These are phyloP conservation scores for Kwoniella sp. DNA, from an alignment of 768 basidiomycete species.

Conservation along the genomic window DNA sequence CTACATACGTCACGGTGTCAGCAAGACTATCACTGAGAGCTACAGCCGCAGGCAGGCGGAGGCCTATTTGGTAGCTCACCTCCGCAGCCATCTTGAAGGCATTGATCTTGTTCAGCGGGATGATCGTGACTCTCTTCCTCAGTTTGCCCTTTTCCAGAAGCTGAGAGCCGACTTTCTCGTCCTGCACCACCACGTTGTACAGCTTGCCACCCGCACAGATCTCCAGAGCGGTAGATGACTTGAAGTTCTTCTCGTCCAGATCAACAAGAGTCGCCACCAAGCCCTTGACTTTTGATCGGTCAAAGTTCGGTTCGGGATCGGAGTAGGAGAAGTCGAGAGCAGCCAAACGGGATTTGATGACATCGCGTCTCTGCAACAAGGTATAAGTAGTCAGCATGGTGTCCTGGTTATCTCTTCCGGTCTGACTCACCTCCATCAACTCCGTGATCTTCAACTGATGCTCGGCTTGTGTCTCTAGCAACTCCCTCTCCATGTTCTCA, in stretches of 20 bases:
- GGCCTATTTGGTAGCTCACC: conserved; percentile 52
- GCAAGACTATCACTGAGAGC: not conserved
- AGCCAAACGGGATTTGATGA: conserved; percentile 67
- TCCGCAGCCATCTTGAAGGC: conserved; percentile 63
- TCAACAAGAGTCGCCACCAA: conserved; percentile 85
- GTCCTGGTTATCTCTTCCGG: too few relatives aligned
- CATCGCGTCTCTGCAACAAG: conserved; percentile 48
- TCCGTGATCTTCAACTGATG: conserved; percentile 64
- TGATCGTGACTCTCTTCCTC: conserved; percentile 86
- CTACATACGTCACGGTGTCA: conserved; percentile 59
- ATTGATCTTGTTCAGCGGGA: conserved; percentile 89
- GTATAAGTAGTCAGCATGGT: not conserved
- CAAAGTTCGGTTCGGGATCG: conserved; percentile 75
- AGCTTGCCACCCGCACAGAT: conserved; percentile 85
- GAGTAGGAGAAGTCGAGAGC: conserved; percentile 81
- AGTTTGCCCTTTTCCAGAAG: conserved; percentile 76
- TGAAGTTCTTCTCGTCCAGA: conserved; percentile 69
- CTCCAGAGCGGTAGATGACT: conserved; percentile 87
- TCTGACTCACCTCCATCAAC: conserved; percentile 65
- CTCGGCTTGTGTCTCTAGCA: conserved; percentile 61
- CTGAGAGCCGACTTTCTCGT: conserved; percentile 83
- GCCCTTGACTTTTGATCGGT: conserved; percentile 84
- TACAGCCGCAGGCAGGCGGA: not conserved
- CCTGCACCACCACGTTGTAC: conserved; percentile 90
- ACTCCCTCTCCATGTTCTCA: conserved; percentile 68